Evolutionary conservation across 192 early-diverging fungal genomes (phyloP).

Genomic region (Rhizophagus sp.): DNA sequence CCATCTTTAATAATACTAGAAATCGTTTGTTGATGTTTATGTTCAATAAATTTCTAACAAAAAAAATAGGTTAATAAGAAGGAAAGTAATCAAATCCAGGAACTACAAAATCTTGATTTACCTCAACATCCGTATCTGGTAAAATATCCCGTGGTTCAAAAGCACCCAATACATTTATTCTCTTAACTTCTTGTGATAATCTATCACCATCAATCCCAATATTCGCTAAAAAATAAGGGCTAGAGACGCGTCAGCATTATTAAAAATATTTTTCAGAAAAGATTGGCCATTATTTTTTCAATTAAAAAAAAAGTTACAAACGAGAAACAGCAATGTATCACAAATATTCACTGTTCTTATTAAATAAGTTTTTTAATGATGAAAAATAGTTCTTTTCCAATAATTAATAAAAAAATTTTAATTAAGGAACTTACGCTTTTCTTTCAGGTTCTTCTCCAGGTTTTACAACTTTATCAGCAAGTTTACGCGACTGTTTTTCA

Average conservation of each 20-base stretch:
- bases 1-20: slow-evolving; percentile 29
- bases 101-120: background rate
- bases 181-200: slow-evolving; percentile 17
- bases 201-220: slow-evolving; percentile 31
- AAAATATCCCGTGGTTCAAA: slow-evolving; percentile 27
- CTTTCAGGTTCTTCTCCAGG: slow-evolving; percentile 41
- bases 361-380: background rate
- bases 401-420: background rate
- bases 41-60: slow-evolving; percentile 20
- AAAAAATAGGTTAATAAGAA: background rate
- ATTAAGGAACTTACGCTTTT: slow-evolving; percentile 45
- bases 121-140: slow-evolving; percentile 22
- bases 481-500: slow-evolving; percentile 77
- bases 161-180: slow-evolving; percentile 28
- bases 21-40: slow-evolving; percentile 22
- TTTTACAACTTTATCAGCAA: slow-evolving; percentile 48
- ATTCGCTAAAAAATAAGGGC: slow-evolving; percentile 31
- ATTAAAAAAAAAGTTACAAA: slow-evolving; percentile 1
- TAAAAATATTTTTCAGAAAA: background rate
- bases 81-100: background rate
- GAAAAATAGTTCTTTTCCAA: background rate
- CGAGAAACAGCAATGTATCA: background rate
- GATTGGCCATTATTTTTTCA: background rate
- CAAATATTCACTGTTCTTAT: background rate
- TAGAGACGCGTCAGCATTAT: background rate